phyloP scores from a whole-genome alignment of 75 land plant genomes.

The Sequoiadendron giganteum region DNA sequence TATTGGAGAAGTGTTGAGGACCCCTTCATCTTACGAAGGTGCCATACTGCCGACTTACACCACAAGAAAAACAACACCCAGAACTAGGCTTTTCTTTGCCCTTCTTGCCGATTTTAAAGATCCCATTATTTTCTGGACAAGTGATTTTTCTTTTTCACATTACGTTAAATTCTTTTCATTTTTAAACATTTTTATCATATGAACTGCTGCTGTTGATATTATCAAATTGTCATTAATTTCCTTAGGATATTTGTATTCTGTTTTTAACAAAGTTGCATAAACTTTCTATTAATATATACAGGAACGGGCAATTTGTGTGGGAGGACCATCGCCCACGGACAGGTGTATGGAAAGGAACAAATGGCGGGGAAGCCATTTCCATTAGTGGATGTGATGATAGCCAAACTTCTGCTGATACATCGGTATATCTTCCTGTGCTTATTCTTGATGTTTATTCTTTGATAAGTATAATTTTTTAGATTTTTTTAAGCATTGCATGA shows the following conservation, averaged over 20 bases:
- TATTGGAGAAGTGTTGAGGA: too few relatives aligned
- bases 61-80: not conserved
- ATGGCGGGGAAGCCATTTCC: conserved; percentile 77
- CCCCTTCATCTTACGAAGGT: too few relatives aligned
- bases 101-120: not conserved
- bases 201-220: not conserved
- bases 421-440: conserved; percentile 37
- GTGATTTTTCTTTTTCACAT: not conserved
- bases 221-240: not conserved
- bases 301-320: conserved; percentile 78
- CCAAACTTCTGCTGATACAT: conserved; percentile 92
- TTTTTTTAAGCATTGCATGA: not conserved
- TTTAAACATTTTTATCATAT: not conserved
- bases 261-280: not conserved
- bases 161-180: not conserved
- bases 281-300: conserved; percentile 18
- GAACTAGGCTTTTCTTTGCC: not conserved
- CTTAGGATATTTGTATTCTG: not conserved
- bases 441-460: not conserved
- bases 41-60: too few relatives aligned
- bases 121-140: not conserved
- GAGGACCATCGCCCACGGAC: conserved; percentile 91
- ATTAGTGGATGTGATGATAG: conserved; percentile 94
- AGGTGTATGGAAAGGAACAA: conserved; percentile 85
- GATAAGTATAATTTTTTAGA: not conserved